Base-by-base conservation (phyloP, 768 basidiomycete genomes). In the Leucogyrophana mollusca region DNA sequence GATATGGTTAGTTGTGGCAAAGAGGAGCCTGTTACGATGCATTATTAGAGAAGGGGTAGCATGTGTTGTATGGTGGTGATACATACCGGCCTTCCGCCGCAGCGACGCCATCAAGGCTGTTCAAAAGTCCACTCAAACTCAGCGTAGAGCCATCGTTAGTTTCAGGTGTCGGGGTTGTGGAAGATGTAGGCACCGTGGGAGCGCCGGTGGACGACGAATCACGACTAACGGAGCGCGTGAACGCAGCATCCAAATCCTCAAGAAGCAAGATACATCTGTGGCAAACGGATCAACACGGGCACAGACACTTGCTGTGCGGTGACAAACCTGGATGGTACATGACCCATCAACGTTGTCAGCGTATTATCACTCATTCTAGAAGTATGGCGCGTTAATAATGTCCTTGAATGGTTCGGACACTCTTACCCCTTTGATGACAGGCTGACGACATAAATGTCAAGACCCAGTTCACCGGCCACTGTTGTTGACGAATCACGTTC, bases 1-100 rank as follows among this genome's bases (percentile, higher is more conserved):
- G 56, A 93, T 90, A 61, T 95, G 93, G 68, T 96, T 96, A 10
- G 90, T 93, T 6, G 90, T 93, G 43, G 91, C 92, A 65, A 94
- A 94, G 9, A 94, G 74, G 48, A 95, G 76, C 33, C 89, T 85
- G 56, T 43, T 40, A 50, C 52, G 55, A 49, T n/a, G 39, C 42
- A 54, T 51, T 21, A 23, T 60, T 16, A 55, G 63, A 49, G 14
- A 52, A 55, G 49, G 35, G 18, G 11, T 5, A 54, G 25, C 54
- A 47, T 38, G 45, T 3, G 24, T 27, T 36, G 33, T 49, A 41
- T 27, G 20, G 21, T 49, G 40, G 39, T n/a, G n/a, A 37, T 4
- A 73, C 87, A 56, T 60, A 90, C 85, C 90, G 83, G 65, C 90
- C 90, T 64, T 91, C 87, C 49, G 86, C 87, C 51, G 87, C 87